Evolutionary conservation across 805 yeast genomes (phyloP), one percentile per base, ranked within the genome.

Genomic region (Candida michaelii): DNA sequence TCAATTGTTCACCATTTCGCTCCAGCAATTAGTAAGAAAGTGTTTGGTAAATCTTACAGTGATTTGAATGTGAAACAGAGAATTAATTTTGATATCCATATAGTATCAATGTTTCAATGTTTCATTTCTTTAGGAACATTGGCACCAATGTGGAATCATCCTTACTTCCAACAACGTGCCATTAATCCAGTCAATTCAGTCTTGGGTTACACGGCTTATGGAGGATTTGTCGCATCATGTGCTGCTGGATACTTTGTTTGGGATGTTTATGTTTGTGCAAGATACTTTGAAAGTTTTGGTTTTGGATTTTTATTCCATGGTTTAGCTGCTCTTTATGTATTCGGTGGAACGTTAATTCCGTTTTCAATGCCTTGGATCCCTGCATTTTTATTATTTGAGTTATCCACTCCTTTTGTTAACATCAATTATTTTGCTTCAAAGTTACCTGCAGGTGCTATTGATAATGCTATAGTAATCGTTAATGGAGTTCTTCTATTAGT

Each of bases 371-470:
- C 89, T 39, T 84, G 85, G 80, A 76, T 86, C 19, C 91, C 96
- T 1, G 80, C 83, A 15, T 93, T 90, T 60, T 72, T 93, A 53
- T 60, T 86, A 38, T 93, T 85, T 63, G 99, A 93, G 65, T 74
- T 86, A 30, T 84, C 95, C 36, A 87, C 97, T 1, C 98, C 98
- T 7, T 93, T 93, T 65, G 96, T 93, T 48, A 95, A 93, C 63
- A 61, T 87, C 58, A 88, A 93, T 62, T 93, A 97, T 97, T 90
- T 84, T 62, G 82, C 89, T 25, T 75, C 85, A 24, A 83, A 86
- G 53, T 69, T 89, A 13, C 93, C 96, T 1, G 73, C 73, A 1
- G 86, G 85, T 3, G 62, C 79, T 3, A 71, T 88, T 39, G 81
- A 85, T 31, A 71, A 70, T 17, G 70, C 56, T 48, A 42, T 79